Base-by-base conservation (phyloP, 495 filamentous ascomycete genomes). In the Hyaloscypha hepaticicola region DNA sequence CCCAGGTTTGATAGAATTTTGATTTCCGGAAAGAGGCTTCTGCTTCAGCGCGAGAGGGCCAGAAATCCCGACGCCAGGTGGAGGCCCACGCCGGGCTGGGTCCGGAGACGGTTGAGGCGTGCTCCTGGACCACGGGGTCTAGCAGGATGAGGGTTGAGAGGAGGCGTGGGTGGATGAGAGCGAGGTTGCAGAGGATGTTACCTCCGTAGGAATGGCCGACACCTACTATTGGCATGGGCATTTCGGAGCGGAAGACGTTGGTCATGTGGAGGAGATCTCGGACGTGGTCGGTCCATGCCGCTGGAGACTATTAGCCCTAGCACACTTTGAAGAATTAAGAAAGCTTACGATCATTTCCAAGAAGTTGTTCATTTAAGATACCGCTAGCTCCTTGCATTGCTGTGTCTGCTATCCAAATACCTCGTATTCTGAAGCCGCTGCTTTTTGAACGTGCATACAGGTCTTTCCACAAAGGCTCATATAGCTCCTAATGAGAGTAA, bases 121-220 rank as follows among this genome's bases (percentile, higher is more conserved):
- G 70, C 53, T 66, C 72, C 69, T 89, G 85, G 59, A 94, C 83
- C 33, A 91, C 87, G 5, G 93, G 92, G 73, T 98, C 94, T 1
- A 97, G 77, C 6, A 96, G 82, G 55, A 96, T 80, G 7, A 97
- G 71, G 2, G 86, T 85, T 58, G 87, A 82, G 64, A 97, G 81
- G 11, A 98, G 85, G 4, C 93, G 87, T 9, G 95, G 93, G 77
- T 96, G 91, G 65, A 93, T 81, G 16, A 95, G 78, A 21, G 90
- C 79, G 19, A 84, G 73, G 60, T 84, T 78, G 61, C 77, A 74
- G 66, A 92, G 82, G 58, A 90, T 83, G 72, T 83, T 84, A 64
- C 83, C 93, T 67, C 95, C 95, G 81, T 92, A 89, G 73, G 90
- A 94, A 76, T 99, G 95, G 24, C 95, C 95, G 3, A 99, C 73